Base-by-base conservation (phyloP, 2,329 filamentous ascomycete genomes). In the Trichoderma lentiforme region DNA sequence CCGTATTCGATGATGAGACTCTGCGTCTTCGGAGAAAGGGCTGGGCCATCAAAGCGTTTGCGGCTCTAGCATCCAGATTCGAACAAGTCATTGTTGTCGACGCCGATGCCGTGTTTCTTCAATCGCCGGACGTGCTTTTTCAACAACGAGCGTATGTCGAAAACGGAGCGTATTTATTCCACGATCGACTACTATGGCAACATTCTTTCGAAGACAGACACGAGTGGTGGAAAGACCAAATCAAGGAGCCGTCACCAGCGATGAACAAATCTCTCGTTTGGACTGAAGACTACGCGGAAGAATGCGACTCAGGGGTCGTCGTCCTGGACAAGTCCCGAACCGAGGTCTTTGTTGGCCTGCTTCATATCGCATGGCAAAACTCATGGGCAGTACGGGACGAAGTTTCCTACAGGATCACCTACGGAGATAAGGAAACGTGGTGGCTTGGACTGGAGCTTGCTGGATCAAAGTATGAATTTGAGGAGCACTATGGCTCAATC, bases 381-480 rank as follows among this genome's bases (percentile, higher is more conserved):
- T 81, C 80, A 1, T 75, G 79, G 7, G 74, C 72, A 0, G 83
- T 84, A 1, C 80, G 83, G 0, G 80, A 83, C 4, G 76, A 81
- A 30, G 77, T 81, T 11, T 84, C 83, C 1, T 85, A 84, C 72
- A 77, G 78, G 36, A 75, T 84, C 32, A 82, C 78, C 0, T 82
- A 85, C 26, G 84, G 84, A 0, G 84, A 86, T 47, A 85, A 85
- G 73, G 84, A 85, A 73, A 82, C 79, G 1, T 85, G 80, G 78
- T 85, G 83, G 84, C 77, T 85, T 26, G 83, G 83, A 0, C 77
- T 84, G 8, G 84, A 85, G 71, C 77, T 84, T 1, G 78, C 80
- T 3, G 80, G 80, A 4, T 78, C 81, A 0, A 72, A 64, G 0
- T 85, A 84, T 65, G 75, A 78, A 2, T 84, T 85, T 71, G 82